Conservation (phyloP, 345 rosid species). For the Hibiscus syriacus region DNA sequence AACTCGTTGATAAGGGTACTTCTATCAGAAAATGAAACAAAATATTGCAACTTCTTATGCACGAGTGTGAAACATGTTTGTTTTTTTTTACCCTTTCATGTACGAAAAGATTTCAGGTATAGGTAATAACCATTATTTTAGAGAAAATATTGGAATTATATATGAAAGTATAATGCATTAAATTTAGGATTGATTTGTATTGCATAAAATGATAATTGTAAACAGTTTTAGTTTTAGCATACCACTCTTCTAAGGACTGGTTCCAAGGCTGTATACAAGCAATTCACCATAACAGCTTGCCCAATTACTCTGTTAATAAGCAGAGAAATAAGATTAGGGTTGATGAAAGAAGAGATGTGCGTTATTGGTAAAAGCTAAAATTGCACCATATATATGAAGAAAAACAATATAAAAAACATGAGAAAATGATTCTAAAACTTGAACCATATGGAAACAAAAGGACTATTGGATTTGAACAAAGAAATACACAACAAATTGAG, state of each 20-base stretch:
- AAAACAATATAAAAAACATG: background rate
- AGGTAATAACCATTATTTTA: no score
- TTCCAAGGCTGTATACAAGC: conserved; percentile 48
- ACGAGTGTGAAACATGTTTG: background rate
- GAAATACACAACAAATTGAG: background rate
- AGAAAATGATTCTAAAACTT: background rate
- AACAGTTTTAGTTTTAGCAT: conserved; percentile 6
- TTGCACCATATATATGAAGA: background rate
- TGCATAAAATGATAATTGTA: no score
- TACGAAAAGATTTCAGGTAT: no score
- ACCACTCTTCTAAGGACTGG: conserved; percentile 85
- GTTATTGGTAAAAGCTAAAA: background rate
- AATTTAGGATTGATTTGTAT: no score
- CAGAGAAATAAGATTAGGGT: background rate
- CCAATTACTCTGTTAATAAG: conserved; percentile 44
- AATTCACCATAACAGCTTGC: conserved; percentile 45
- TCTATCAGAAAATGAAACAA: background rate
- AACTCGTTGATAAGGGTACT: no score
- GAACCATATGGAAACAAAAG: background rate
- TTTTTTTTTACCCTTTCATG: no score
- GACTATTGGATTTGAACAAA: background rate
- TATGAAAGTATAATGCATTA: no score
- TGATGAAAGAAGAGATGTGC: background rate
- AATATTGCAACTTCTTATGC: background rate
- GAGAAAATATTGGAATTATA: no score